Base-by-base conservation (phyloP, 2,329 filamentous ascomycete species). In the Aureobasidium vineae region DNA sequence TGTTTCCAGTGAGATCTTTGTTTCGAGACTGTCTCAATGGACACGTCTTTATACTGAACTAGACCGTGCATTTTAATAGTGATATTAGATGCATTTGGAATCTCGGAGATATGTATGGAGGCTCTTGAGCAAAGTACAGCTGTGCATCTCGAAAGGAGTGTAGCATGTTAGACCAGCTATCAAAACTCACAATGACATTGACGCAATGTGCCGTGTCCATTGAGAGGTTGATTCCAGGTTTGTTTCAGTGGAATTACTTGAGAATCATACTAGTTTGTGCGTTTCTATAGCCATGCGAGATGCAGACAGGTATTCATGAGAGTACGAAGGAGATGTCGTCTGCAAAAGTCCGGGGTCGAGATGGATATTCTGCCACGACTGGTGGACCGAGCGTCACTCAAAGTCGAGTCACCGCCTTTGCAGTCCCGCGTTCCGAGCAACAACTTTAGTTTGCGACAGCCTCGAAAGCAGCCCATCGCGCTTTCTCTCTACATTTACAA, bases 331-430 rank as follows among this genome's bases (percentile, higher is more conserved):
- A 59, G 38, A 59, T 43, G 54, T 59, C 54, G 54, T 59, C 54
- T 31, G 4, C 36, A 16, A 23, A 57, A 59, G 26, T 59, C 54
- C 19, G 54, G 54, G 54, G 54, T 31, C 36, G 21, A 28, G 13
- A n/a, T 53, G 16, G 52, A 59, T 13, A 59, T 60, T 60, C 56
- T 60, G 56, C 56, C 56, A 5, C 38, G 26, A 45, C 0, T 15
- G 5, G 23, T 57, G 33, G 38, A 15, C 49, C 49, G 7, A 33
- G 49, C 49, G 49, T 52, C 28, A 33, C 49, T 36, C 28, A 28
- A 52, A 52, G 26, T 52, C 50, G 31, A 53, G 40, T 60, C 56
- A 60, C 56, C 56, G 56, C 56, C 56, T 60, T 60, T 47, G 56
- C 11, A 45, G 40, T 28, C 23, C 28, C 40, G 41, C 56, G 56